These are phyloP conservation scores for Pestalotiopsis sp. DNA, from an alignment of 2,329 filamentous ascomycete genomes.

Conservation along the genomic window DNA sequence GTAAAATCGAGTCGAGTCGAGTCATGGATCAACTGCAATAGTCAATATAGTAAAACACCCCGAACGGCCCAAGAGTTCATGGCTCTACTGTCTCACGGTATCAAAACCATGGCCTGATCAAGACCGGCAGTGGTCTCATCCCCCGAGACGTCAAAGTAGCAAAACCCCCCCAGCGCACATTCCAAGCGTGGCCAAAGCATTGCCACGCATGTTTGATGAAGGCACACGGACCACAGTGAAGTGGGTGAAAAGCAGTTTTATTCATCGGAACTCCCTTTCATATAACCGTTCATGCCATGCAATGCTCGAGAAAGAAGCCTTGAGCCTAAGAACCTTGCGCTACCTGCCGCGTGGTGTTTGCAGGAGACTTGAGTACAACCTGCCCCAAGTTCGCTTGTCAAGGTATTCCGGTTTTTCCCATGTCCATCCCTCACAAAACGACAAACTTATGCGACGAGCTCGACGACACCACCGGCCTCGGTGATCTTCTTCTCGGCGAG, in stretches of 20 bases:
- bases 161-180: neutral
- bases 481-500: conserved; percentile 99
- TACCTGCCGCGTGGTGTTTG: conserved; percentile 17
- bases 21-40: no score
- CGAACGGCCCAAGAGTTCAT: no score
- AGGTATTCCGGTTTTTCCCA: conserved; percentile 24
- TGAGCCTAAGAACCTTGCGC: conserved; percentile 26
- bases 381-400: conserved; percentile 23
- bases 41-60: no score
- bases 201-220: neutral
- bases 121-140: no score
- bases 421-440: conserved; percentile 11
- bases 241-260: conserved; percentile 29
- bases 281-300: conserved; percentile 30
- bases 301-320: conserved; percentile 26
- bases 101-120: no score
- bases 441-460: conserved; percentile 81
- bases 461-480: conserved; percentile 92
- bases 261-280: conserved; percentile 31
- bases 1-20: no score
- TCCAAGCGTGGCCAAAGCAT: neutral
- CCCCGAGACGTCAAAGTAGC: neutral
- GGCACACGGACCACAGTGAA: neutral
- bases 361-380: conserved; percentile 25
- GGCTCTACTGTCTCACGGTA: no score